Evolutionary conservation across 805 yeast species (phyloP).

Genomic region (Saccharomycopsis amapae): DNA sequence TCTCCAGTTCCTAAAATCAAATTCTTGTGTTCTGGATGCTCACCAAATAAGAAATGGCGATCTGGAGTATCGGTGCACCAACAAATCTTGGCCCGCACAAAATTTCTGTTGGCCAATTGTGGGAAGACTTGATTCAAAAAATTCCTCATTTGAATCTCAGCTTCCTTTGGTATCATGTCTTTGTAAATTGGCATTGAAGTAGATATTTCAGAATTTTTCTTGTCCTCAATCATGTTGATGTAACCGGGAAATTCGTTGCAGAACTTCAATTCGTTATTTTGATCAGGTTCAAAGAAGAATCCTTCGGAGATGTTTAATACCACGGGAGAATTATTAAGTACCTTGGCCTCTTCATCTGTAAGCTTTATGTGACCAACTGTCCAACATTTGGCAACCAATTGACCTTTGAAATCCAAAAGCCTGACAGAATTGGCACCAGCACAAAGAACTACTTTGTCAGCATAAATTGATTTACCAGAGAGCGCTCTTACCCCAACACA

Average conservation of each 20-base stretch:
- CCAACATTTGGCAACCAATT: conserved; percentile 35
- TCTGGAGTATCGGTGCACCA: conserved; percentile 35
- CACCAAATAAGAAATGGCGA: conserved; percentile 28
- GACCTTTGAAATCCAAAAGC: conserved; percentile 31
- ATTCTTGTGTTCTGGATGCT: conserved; percentile 26
- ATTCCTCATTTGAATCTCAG: conserved; percentile 29
- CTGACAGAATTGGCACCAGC: conserved; percentile 36
- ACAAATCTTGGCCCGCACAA: conserved; percentile 27
- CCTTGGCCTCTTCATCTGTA: conserved; percentile 29
- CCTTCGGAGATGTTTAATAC: conserved; percentile 34
- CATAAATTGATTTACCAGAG: conserved; percentile 26
- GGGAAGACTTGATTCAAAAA: conserved; percentile 32
- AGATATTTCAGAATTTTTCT: not conserved
- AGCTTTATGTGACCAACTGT: conserved; percentile 36
- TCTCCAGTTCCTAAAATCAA: conserved; percentile 32
- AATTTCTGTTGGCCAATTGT: conserved; percentile 23
- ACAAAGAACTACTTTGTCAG: conserved; percentile 29
- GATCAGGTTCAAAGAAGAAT: conserved; percentile 37
- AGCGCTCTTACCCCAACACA: conserved; percentile 28
- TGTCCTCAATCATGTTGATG: conserved; percentile 27
- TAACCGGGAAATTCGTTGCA: conserved; percentile 37
- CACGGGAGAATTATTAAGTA: conserved; percentile 31
- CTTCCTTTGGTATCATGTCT: conserved; percentile 28
- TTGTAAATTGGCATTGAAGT: not conserved
- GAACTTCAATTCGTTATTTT: conserved; percentile 30